phyloP scores from a whole-genome alignment of 257 asterid species.

The Solanum pimpinellifolium region DNA sequence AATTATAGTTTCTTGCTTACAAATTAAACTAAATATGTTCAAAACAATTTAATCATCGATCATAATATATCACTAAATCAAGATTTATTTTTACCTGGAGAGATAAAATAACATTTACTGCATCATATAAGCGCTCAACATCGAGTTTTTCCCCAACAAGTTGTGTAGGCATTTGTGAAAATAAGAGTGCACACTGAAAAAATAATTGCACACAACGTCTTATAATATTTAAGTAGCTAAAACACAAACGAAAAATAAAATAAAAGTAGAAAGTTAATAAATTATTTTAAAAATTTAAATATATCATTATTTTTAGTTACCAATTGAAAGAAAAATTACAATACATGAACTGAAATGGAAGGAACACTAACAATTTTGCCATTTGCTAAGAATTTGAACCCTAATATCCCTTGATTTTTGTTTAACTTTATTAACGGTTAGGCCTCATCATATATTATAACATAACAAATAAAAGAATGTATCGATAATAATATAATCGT shows the following conservation, averaged over 20 bases:
- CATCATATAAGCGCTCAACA: slow-evolving; percentile 23
- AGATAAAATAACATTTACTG: slow-evolving; percentile 38
- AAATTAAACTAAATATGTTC: not conserved
- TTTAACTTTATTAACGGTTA: not conserved
- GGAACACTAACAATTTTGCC: not conserved
- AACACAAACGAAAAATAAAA: not conserved
- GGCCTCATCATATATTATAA: too few species aligned
- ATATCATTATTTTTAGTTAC: not conserved
- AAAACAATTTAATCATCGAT: not conserved
- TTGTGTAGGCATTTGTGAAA: slow-evolving; percentile 23
- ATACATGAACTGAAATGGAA: too few species aligned
- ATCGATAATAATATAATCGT: too few species aligned
- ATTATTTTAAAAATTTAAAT: too few species aligned
- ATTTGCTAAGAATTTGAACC: not conserved
- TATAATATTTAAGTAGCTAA: not conserved
- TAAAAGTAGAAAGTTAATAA: too few species aligned
- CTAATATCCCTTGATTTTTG: not conserved
- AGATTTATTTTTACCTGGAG: slow-evolving; percentile 20
- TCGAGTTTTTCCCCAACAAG: slow-evolving; percentile 25
- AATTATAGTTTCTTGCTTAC: not conserved
- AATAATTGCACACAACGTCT: not conserved
- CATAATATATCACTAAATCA: not conserved
- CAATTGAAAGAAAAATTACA: too few species aligned
- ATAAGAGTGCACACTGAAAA: slow-evolving; percentile 21
- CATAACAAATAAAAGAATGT: not conserved